Evolutionary conservation across 192 early-diverging fungal species (phyloP), one percentile per base, ranked within the genome.

Genomic region (Umbelopsis ramanniana): DNA sequence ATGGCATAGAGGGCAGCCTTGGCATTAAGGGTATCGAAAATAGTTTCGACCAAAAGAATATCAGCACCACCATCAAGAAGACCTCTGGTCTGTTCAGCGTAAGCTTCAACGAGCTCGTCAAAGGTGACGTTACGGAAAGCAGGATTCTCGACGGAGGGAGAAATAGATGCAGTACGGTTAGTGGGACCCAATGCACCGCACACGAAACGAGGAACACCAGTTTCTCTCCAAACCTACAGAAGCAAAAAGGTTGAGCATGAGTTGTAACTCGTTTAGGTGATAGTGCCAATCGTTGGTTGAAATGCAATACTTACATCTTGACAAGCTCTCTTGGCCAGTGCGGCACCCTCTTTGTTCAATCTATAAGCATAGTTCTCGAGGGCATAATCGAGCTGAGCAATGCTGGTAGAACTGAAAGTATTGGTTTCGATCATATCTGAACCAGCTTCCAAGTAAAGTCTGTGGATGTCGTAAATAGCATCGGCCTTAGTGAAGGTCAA

Each of bases 1-100:
- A 97, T 92, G 15, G 97, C 97, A 85, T 88, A 98, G 40, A 97
- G 76, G 2, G 95, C 97, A 4, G 97, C 97, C 82, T 98, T 98
- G 66, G 95, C 93, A 71, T 98, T 98, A n/a, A 96, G 82, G 22
- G 97, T 98, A 80, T 98, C 97, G 73, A 98, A 98, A 78, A 98
- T 94, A 38, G 97, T 98, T 78, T 98, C 97, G 0, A 98, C 94
- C 76, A 98, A 85, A 15, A 98, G 81, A 68, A 96, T 89, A 73
- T 98, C 97, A 5, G 94, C 80, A 6, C 97, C 97, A 74, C 97
- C 97, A 74, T 98, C 97, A 70, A 98, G 85, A 38, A 98, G 85
- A 77, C 95, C 97, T 66, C 91, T 89, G 43, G 87, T 86, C 79
- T 98, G 97, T 84, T 96, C 94, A 10, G 87, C 81, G 80, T 98